Percentiles rank a stretch among this genome's conserved stretches.
Evolutionary conservation across 1,284 basidiomycete genomes (phyloP).

Genomic region (Apiotrichum veenhuisii): DNA sequence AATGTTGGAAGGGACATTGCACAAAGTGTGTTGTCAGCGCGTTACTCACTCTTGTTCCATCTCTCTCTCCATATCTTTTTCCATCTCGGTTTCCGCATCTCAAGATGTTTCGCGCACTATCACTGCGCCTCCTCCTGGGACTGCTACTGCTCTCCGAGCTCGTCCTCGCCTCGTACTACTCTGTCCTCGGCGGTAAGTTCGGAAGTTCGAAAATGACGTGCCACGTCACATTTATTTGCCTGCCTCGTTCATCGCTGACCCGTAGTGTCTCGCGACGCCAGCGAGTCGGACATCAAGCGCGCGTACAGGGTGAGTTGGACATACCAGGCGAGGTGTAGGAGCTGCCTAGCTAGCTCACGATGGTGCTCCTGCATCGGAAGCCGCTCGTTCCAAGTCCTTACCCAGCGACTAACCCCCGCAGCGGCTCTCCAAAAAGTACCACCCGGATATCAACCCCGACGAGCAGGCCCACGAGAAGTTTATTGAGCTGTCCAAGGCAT

Average conservation of each 20-base stretch:
- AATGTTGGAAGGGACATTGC: too few relatives aligned
- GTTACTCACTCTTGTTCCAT: background rate
- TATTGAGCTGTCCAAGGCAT: constrained; percentile 86
- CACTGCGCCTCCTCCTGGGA: constrained; percentile 7
- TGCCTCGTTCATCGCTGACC: constrained; percentile 15
- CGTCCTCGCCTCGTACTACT: constrained; percentile 47
- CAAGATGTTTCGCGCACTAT: constrained; percentile 8
- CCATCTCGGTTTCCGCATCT: background rate
- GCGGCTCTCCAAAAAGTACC: constrained; percentile 79
- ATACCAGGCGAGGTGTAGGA: background rate
- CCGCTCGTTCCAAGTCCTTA: too few relatives aligned
- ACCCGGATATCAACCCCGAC: constrained; percentile 91
- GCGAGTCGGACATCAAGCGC: constrained; percentile 80
- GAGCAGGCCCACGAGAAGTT: constrained; percentile 76
- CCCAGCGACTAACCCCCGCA: constrained; percentile 38
- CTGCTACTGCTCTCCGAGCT: constrained; percentile 38
- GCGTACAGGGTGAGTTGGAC: constrained; percentile 61
- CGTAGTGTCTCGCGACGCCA: constrained; percentile 70
- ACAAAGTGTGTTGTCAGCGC: too few relatives aligned
- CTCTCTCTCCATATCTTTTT: background rate
- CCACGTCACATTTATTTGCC: too few relatives aligned
- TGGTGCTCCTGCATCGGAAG: background rate
- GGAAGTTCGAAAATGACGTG: too few relatives aligned
- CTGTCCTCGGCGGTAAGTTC: constrained; percentile 48
- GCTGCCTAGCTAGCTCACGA: too few relatives aligned